These are phyloP conservation scores for Cryphonectria parasitica DNA, from an alignment of 2,329 filamentous ascomycete genomes.

Conservation along the genomic window DNA sequence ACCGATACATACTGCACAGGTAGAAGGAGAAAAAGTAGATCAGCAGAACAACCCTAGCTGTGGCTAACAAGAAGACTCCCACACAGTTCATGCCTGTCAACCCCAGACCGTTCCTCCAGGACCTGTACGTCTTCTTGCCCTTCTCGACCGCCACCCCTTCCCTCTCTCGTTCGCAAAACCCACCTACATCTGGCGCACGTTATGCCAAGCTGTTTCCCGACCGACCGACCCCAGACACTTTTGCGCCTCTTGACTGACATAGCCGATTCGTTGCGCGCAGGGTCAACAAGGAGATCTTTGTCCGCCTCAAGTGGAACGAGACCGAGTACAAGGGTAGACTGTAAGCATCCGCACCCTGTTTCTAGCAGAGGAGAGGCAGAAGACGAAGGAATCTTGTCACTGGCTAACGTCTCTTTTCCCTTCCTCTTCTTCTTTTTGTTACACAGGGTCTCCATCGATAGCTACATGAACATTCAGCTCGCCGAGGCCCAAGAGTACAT, in stretches of 20 bases:
- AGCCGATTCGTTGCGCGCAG: conserved; percentile 45
- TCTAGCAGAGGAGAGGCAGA: not conserved
- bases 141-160: conserved; percentile 18
- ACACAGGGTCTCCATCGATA: conserved; percentile 76
- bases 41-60: not conserved
- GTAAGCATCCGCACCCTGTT: conserved; percentile 17
- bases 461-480: conserved; percentile 98
- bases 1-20: not conserved
- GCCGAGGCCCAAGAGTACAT: conserved; percentile 91
- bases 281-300: conserved; percentile 86
- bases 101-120: conserved; percentile 94
- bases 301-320: conserved; percentile 97
- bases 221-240: not conserved
- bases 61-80: conserved; percentile 1
- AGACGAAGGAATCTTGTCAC: not conserved
- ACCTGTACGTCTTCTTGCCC: conserved; percentile 64
- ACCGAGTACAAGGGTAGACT: conserved; percentile 95
- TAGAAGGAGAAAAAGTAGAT: not conserved
- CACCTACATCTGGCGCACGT: too few species aligned
- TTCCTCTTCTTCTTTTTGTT: not conserved
- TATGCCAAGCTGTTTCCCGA: not conserved
- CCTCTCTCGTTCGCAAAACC: conserved; percentile 55
- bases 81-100: conserved; percentile 86
- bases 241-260: not conserved
- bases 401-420: not conserved